These are phyloP conservation scores for Fraxinus excelsior DNA, from an alignment of 257 asterid species.

Conservation along the genomic window DNA sequence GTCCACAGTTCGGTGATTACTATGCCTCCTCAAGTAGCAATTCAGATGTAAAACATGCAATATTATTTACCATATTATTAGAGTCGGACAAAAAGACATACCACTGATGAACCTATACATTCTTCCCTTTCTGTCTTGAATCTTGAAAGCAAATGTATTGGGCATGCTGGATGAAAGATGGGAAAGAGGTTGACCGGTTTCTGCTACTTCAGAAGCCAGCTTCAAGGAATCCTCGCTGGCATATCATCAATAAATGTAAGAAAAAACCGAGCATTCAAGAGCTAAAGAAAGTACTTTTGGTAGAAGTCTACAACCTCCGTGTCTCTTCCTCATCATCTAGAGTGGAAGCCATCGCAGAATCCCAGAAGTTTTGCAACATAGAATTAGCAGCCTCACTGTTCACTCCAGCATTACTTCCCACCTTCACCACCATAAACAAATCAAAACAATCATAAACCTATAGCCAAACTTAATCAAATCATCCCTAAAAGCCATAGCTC, in stretches of 20 bases:
- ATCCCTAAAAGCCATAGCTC: no score
- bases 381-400: conserved; percentile 66
- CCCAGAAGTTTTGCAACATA: conserved; percentile 97
- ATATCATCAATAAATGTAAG: conserved; percentile 32
- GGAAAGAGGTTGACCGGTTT: conserved; percentile 59
- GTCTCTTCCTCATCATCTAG: conserved; percentile 87
- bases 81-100: conserved; percentile 27
- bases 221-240: conserved; percentile 76
- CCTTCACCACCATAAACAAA: no score
- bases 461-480: background rate
- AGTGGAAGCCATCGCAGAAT: conserved; percentile 84
- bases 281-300: background rate
- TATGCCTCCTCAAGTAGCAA: background rate
- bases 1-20: background rate
- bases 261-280: conserved; percentile 5
- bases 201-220: conserved; percentile 79
- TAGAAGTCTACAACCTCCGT: conserved; percentile 54
- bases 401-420: conserved; percentile 74
- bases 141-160: conserved; percentile 71
- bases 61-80: background rate
- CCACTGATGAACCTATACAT: conserved; percentile 92
- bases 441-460: no score
- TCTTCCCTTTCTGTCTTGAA: conserved; percentile 87
- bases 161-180: conserved; percentile 52
- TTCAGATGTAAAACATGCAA: background rate